Percentiles rank a stretch among this genome's conserved stretches.
Evolutionary conservation across 2,329 filamentous ascomycete species (phyloP).

Genomic region (Exophiala sp.): DNA sequence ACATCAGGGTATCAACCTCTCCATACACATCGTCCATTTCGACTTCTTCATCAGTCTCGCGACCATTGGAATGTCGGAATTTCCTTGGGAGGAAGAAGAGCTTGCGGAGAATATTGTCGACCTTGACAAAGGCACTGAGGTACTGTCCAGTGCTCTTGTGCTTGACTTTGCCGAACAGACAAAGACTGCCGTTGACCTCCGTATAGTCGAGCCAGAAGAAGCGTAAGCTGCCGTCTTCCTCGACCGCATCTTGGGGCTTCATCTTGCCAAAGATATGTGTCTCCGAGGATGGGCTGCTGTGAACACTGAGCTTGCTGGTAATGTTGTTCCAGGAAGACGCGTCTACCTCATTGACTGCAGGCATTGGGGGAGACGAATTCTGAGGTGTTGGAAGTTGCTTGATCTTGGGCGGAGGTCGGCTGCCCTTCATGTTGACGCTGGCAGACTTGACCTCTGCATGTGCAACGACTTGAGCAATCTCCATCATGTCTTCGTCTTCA

Average conservation of each 20-base stretch:
- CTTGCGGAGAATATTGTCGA: conserved; percentile 91
- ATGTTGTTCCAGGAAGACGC: conserved; percentile 85
- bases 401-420: conserved; percentile 71
- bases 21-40: conserved; percentile 85
- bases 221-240: conserved; percentile 83
- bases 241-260: conserved; percentile 77
- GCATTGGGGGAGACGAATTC: conserved; percentile 66
- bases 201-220: conserved; percentile 98
- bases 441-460: conserved; percentile 57
- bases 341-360: conserved; percentile 65
- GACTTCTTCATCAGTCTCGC: conserved; percentile 71
- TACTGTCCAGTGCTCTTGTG: conserved; percentile 77
- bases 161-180: conserved; percentile 91
- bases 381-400: conserved; percentile 66
- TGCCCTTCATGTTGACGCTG: conserved; percentile 78
- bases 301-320: conserved; percentile 72
- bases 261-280: conserved; percentile 71
- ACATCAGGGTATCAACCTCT: conserved; percentile 87
- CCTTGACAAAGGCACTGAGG: conserved; percentile 90
- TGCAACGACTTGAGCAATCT: conserved; percentile 73
- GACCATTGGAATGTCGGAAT: conserved; percentile 55
- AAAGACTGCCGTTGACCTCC: conserved; percentile 85
- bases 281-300: conserved; percentile 69
- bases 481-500: conserved; percentile 76
- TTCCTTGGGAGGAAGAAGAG: conserved; percentile 88